Percentiles rank a stretch among this genome's conserved stretches.
Evolutionary conservation across 768 basidiomycete species (phyloP).

Genomic region (Baorangia bicolor): DNA sequence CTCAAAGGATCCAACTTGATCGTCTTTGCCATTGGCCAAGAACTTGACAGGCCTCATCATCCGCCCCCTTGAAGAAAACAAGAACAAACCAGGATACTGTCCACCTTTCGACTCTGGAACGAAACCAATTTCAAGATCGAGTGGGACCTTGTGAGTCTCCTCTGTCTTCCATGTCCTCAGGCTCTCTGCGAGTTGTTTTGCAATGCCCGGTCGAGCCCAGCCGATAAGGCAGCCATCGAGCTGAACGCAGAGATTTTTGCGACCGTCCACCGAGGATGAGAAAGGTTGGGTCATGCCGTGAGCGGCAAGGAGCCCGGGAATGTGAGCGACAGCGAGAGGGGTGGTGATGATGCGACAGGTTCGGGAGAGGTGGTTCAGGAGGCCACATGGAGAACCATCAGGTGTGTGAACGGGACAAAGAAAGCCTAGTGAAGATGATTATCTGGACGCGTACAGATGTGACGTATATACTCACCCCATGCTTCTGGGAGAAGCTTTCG

Average conservation of each 20-base stretch:
- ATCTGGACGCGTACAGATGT: slow-evolving; percentile 3
- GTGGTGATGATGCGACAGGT: slow-evolving; percentile 88
- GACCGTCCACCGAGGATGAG: slow-evolving; percentile 76
- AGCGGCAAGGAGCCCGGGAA: slow-evolving; percentile 76
- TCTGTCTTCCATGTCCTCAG: slow-evolving; percentile 96
- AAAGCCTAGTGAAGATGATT: slow-evolving; percentile 59
- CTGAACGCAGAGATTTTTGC: slow-evolving; percentile 82
- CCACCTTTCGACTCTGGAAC: slow-evolving; percentile 90
- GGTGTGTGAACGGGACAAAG: slow-evolving; percentile 98
- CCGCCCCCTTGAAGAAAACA: slow-evolving; percentile 82
- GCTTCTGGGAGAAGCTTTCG: slow-evolving; percentile 96
- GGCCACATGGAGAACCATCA: slow-evolving; percentile 96
- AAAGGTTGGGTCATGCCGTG: slow-evolving; percentile 96
- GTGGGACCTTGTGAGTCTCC: slow-evolving; percentile 71
- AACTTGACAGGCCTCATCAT: slow-evolving; percentile 99
- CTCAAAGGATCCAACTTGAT: slow-evolving; percentile 94
- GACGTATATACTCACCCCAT: slow-evolving; percentile 66
- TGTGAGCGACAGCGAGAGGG: slow-evolving; percentile 69
- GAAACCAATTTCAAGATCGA: slow-evolving; percentile 93
- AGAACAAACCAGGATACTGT: slow-evolving; percentile 93
- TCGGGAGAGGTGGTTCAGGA: slow-evolving; percentile 94
- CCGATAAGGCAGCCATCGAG: slow-evolving; percentile 96
- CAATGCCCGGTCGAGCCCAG: slow-evolving; percentile 78
- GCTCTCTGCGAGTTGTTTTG: slow-evolving; percentile 76
- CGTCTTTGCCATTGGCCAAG: slow-evolving; percentile 78